Conservation (phyloP, 805 yeast genomes). For the Candida michaelii region DNA sequence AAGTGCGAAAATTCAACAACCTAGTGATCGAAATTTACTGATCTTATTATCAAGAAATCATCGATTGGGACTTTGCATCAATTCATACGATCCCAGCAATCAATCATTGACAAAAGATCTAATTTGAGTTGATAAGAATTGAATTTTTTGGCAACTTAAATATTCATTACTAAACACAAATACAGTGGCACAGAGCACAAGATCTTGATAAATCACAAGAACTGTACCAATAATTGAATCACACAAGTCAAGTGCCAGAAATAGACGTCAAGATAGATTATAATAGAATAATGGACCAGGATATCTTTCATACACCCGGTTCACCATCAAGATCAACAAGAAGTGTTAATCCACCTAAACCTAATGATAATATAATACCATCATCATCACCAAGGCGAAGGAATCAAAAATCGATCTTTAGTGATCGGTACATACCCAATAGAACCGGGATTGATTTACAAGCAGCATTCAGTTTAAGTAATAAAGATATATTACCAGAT, state of each 20-base stretch:
- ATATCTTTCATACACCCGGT: conserved; percentile 36
- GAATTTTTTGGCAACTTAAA: too few relatives aligned
- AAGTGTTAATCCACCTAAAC: conserved; percentile 36
- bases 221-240: too few relatives aligned
- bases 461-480: conserved; percentile 70
- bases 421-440: conserved; percentile 86
- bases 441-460: conserved; percentile 84
- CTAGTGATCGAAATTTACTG: neutral
- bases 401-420: conserved; percentile 51
- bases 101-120: neutral
- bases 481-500: conserved; percentile 43
- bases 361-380: conserved; percentile 28
- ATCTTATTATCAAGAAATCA: neutral
- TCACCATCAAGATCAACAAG: conserved; percentile 45
- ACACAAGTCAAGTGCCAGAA: neutral
- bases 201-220: neutral
- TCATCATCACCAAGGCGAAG: conserved; percentile 49
- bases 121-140: neutral
- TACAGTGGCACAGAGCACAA: too few relatives aligned
- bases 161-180: neutral
- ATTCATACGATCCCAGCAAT: neutral
- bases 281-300: conserved; percentile 8
- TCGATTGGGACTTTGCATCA: neutral
- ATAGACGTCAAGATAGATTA: neutral
- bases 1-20: conserved; percentile 7